Evolutionary conservation across 1,284 basidiomycete genomes (phyloP), one percentile per base, ranked within the genome.

Genomic region (Microbotryum violaceum): DNA sequence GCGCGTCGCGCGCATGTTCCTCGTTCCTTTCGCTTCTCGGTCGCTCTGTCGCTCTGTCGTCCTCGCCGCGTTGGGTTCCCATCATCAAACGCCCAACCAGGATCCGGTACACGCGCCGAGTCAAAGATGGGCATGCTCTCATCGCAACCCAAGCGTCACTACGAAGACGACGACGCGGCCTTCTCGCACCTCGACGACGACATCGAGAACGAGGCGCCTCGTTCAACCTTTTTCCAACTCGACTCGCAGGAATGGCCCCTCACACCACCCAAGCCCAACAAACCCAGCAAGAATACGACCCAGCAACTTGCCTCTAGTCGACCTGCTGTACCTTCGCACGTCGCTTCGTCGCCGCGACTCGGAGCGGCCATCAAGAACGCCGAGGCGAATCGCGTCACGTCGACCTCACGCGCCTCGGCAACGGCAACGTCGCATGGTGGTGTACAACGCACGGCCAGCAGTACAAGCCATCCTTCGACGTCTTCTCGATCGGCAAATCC

Each of bases 131-230:
- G 54, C 7, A 25, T 56, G 14, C 64, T 68, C 29, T 63, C 66
- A 12, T 66, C 64, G 21, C 66, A 68, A 49, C 64, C 66, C 9
- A 57, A 55, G 33, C 59, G 66, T 21, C 53, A 55, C 9, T 68
- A 64, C 64, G 66, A 64, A 44, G 61, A 59, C 42, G 52, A 57
- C 14, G n/a, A 14, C 44, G 56, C 42, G 60, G 62, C 37, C 14
- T 16, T 14, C 14, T 4, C 37, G 14, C 37, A 9, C 37, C 2
- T 14, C 37, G 16, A 16, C 37, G 37, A 42, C 37, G 16, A 42
- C 37, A 42, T 42, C 4, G 61, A 67, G 55, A 65, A 67, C 20
- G 56, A 58, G 37, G 14, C n/a, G 29, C 55, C 60, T 37, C 45
- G n/a, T 52, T 48, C 21, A n/a, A 50, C 60, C 21, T 54, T 48